These are phyloP conservation scores for Dactylonectria estremocensis DNA, from an alignment of 2,329 filamentous ascomycete species.

Conservation along the genomic window DNA sequence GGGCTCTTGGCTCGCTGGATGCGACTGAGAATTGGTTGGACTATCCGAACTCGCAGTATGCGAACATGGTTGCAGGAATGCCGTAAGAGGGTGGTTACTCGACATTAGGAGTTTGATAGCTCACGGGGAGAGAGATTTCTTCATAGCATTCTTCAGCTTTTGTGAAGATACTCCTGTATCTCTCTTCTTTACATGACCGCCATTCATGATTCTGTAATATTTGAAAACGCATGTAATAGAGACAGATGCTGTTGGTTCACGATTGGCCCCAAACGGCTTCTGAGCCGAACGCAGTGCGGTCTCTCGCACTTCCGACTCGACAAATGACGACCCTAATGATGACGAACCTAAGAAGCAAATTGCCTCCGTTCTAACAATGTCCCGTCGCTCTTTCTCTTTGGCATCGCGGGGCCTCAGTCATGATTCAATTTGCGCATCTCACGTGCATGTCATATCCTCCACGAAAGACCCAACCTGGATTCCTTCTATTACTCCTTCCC, in stretches of 20 bases:
- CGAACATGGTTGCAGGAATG: slow-evolving; percentile 61
- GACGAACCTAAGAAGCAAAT: neutral
- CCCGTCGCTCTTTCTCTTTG: neutral
- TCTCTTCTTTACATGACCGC: neutral
- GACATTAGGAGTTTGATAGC: neutral
- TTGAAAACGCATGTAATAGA: no score
- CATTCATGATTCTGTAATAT: neutral
- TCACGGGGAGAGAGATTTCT: neutral
- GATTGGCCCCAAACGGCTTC: neutral
- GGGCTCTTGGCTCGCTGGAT: slow-evolving; percentile 60
- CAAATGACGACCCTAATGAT: neutral
- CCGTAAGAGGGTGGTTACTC: neutral
- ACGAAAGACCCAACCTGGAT: neutral
- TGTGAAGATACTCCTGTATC: neutral
- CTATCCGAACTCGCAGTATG: slow-evolving; percentile 69
- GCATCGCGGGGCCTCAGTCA: neutral
- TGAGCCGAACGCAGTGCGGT: neutral
- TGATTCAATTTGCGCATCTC: slow-evolving; percentile 1
- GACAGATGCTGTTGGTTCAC: neutral
- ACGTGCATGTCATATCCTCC: neutral
- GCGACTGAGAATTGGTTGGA: slow-evolving; percentile 63
- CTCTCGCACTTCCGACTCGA: neutral
- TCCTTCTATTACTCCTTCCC: slow-evolving; percentile 40
- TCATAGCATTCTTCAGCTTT: slow-evolving; percentile 2
- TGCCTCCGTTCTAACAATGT: neutral